These are phyloP conservation scores for Aspergillus brunneoviolaceus DNA, from an alignment of 2,329 filamentous ascomycete species.

Conservation along the genomic window DNA sequence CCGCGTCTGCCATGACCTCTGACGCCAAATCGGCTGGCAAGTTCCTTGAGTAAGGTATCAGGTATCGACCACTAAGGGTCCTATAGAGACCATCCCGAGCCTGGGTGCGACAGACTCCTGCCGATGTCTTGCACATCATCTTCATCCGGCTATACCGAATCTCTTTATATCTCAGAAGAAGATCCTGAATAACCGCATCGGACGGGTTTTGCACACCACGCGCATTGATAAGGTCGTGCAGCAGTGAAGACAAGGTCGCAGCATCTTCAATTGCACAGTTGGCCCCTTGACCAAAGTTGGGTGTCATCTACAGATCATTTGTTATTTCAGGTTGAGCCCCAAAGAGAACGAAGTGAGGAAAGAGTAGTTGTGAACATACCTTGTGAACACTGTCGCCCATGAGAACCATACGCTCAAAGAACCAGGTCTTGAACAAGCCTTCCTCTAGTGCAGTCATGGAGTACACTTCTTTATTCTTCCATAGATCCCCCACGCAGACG, in stretches of 20 bases:
- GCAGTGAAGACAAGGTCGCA: conserved; percentile 34
- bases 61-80: conserved; percentile 19
- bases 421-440: conserved; percentile 24
- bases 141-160: conserved; percentile 16
- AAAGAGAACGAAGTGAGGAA: not conserved
- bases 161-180: conserved; percentile 13
- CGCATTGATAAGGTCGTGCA: conserved; percentile 18
- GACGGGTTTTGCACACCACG: not conserved
- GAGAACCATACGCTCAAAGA: conserved; percentile 23
- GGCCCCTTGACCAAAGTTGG: conserved; percentile 41
- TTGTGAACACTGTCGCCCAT: conserved; percentile 32
- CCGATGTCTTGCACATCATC: conserved; percentile 16
- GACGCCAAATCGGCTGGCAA: conserved; percentile 19
- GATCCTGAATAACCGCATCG: not conserved
- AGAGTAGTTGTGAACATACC: conserved; percentile 10
- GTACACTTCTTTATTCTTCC: conserved; percentile 17
- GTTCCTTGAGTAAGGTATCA: conserved; percentile 16
- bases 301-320: conserved; percentile 28
- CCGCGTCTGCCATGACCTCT: conserved; percentile 17
- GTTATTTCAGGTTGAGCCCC: not conserved
- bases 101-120: conserved; percentile 19
- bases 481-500: conserved; percentile 25
- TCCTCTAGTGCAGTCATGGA: conserved; percentile 29
- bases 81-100: conserved; percentile 21
- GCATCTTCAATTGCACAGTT: conserved; percentile 45